phyloP scores from a whole-genome alignment of 805 yeast genomes.

The Teunomyces atbi region DNA sequence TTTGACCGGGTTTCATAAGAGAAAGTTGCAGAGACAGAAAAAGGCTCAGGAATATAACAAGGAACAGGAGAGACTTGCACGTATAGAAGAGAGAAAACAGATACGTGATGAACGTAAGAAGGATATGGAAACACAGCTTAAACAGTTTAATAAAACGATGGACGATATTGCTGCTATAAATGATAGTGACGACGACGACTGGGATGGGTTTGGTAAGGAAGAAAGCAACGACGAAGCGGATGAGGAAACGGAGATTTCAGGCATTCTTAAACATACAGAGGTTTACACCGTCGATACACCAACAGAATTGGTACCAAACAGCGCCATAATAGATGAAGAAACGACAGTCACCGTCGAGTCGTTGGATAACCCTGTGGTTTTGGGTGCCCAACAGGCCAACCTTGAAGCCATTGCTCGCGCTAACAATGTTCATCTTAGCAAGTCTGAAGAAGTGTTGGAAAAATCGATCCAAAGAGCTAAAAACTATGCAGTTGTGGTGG shows the following conservation, averaged over 20 bases:
- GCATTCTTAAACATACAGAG: slow-evolving; percentile 21
- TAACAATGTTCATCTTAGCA: slow-evolving; percentile 68
- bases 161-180: slow-evolving; percentile 19
- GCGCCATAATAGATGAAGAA: slow-evolving; percentile 44
- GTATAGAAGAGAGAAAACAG: slow-evolving; percentile 72
- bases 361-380: slow-evolving; percentile 44
- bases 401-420: slow-evolving; percentile 51
- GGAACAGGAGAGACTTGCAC: slow-evolving; percentile 72
- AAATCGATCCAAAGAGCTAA: slow-evolving; percentile 76
- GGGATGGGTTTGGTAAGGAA: slow-evolving; percentile 39
- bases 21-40: slow-evolving; percentile 85
- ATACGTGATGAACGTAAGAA: slow-evolving; percentile 69
- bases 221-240: slow-evolving; percentile 7
- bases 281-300: slow-evolving; percentile 31
- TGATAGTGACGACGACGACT: slow-evolving; percentile 22
- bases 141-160: slow-evolving; percentile 51
- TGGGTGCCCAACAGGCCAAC: slow-evolving; percentile 30
- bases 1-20: slow-evolving; percentile 92
- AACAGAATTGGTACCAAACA: slow-evolving; percentile 14
- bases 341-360: slow-evolving; percentile 59
- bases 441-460: slow-evolving; percentile 67
- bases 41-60: slow-evolving; percentile 73
- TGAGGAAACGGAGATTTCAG: slow-evolving; percentile 2
- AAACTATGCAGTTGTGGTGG: slow-evolving; percentile 69
- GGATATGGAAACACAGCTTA: slow-evolving; percentile 62